Evolutionary conservation across 2,329 filamentous ascomycete species (phyloP), one percentile per base, ranked within the genome.

Genomic region (Sporothrix pseudoabietina): DNA sequence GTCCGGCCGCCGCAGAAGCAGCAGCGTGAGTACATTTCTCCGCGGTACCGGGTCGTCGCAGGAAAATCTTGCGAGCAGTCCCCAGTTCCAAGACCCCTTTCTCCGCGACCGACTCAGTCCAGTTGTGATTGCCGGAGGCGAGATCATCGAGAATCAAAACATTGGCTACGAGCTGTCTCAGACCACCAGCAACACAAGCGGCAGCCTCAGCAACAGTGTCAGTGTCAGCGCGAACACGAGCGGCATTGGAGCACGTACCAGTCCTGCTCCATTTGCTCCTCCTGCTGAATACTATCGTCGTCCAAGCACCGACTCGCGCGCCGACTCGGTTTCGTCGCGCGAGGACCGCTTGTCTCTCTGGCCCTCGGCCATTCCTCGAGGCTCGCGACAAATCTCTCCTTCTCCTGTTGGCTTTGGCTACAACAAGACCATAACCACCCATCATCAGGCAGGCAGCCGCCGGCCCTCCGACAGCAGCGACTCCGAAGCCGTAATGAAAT

Each of bases 71-170:
- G 78, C 80, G 14, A 86, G 32, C 59, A 63, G 82, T 74, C 82
- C 80, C 39, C 80, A 81, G 69, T 80, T 83, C 2, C 80, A 82
- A 5, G 89, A 91, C 75, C 82, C 86, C 0, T 92, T 91, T 76
- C 80, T 91, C 14, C 81, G 86, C 35, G 87, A 90, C 71, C 85
- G 89, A 14, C 87, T 91, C 81, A 89, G 88, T 71, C 90, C 89
- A 1, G 89, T 91, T 14, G 84, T 91, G 55, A 91, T 92, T 77
- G 85, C 88, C 12, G 90, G 89, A 8, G 90, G 89, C 39, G 87
- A 87, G 74, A 80, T 91, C 7, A 80, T 90, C 54, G 87, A 90
- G 77, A 91, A 90, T 77, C 82, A 84, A 54, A 91, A 91, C 76
- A 78, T 82, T 1, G 85, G 84, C 76, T 80, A 82, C 16, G 87